Evolutionary conservation across 768 basidiomycete genomes (phyloP).

Genomic region (Auricularia sp.): DNA sequence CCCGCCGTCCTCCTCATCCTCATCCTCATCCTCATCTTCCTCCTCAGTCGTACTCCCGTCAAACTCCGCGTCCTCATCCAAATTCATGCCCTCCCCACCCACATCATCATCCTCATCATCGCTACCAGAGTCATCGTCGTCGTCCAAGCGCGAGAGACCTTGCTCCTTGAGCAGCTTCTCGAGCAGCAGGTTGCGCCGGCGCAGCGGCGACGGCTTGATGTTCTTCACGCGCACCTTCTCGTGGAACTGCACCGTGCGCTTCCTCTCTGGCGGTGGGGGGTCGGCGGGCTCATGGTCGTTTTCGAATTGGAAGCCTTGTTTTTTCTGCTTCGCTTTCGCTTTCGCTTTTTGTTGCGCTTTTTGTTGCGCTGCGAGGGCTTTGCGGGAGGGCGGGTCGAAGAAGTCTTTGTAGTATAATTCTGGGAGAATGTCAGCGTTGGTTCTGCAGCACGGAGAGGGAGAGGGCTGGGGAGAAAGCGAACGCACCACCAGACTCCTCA

Average conservation of each 20-base stretch:
- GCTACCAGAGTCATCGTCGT: conserved; percentile 16
- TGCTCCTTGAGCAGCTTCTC: conserved; percentile 12
- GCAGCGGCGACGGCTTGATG: conserved; percentile 49
- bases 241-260: conserved; percentile 62
- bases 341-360: conserved; percentile 8
- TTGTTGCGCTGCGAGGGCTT: conserved; percentile 13
- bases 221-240: conserved; percentile 74
- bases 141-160: conserved; percentile 11
- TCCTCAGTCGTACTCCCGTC: conserved; percentile 11
- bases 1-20: conserved; percentile 23
- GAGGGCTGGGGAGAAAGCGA: conserved; percentile 8
- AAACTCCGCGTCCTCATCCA: too few species aligned
- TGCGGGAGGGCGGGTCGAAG: conserved; percentile 52
- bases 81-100: conserved; percentile 15
- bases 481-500: conserved; percentile 35
- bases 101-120: conserved; percentile 17
- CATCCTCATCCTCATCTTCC: conserved; percentile 20
- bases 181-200: background rate
- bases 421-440: conserved; percentile 20
- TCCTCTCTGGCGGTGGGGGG: conserved; percentile 7
- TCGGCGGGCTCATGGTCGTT: background rate
- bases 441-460: conserved; percentile 1
- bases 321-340: background rate
- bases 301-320: background rate
- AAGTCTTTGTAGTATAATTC: conserved; percentile 69